These are phyloP conservation scores for Geotrichum bryndzae DNA, from an alignment of 1,139 yeast genomes.

Conservation along the genomic window DNA sequence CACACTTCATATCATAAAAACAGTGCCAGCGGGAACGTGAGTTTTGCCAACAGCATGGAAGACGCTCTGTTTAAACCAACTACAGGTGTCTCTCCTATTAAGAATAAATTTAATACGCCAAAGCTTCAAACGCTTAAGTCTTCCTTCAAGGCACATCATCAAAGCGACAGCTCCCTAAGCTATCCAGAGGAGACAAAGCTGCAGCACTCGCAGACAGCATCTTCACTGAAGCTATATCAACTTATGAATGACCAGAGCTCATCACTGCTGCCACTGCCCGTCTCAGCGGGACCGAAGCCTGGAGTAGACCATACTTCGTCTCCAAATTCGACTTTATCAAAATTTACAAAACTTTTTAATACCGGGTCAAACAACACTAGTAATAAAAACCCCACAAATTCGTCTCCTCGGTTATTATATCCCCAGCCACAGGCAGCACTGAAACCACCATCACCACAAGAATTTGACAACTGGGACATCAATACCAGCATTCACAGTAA, in stretches of 20 bases:
- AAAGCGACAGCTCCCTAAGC: slow-evolving; percentile 7
- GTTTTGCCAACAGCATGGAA: background rate
- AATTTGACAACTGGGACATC: slow-evolving; percentile 14
- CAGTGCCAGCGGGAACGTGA: background rate
- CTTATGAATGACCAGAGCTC: background rate
- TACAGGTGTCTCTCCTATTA: background rate
- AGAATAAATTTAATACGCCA: background rate
- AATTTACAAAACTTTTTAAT: background rate
- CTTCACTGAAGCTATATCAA: background rate
- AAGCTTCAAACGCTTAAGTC: slow-evolving; percentile 3
- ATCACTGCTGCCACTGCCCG: background rate
- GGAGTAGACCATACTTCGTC: background rate
- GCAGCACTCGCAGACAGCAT: background rate
- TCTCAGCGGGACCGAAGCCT: background rate
- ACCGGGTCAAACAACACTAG: background rate
- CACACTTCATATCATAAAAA: background rate
- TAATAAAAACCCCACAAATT: background rate
- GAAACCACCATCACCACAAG: background rate
- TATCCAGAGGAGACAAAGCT: background rate
- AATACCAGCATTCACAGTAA: slow-evolving; percentile 5
- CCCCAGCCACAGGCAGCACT: background rate
- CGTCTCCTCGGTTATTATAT: background rate
- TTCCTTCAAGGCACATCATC: slow-evolving; percentile 7
- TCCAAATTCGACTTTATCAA: background rate
- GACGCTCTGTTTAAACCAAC: background rate